Base-by-base conservation (phyloP, 108 stramenopile species). In the Skeletonema costatum region DNA sequence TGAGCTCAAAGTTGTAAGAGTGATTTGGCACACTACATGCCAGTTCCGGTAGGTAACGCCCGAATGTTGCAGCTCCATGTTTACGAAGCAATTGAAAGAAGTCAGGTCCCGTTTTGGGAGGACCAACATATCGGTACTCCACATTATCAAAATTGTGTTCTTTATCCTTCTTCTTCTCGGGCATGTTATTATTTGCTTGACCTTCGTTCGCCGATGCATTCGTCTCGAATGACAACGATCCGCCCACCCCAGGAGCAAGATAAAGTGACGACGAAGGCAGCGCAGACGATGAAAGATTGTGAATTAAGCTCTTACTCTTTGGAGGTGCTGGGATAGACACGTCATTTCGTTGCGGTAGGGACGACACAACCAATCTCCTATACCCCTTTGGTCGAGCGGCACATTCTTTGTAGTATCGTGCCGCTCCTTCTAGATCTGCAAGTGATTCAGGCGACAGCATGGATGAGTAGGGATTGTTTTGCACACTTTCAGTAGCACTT, bases 11-110 rank as follows among this genome's bases (percentile, higher is more conserved):
- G 10, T 44, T 53, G 29, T 80, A 70, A 2, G 82, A 75, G 32
- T 79, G 74, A 33, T 77, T 73, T 60, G 82, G 82, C 3, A 83
- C 82, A 16, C 73, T 75, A 50, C 82, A 83, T 3, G 82, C 78
- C 56, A 83, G 9, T 68, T 83, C 82, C 35, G 82, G 82, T 11
- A 83, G 66, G 64, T 74, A 79, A 17, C 82, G 66, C 12, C 82
- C 82, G 30, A 80, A 75, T 14, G 74, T 78, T 25, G 78, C 82
- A 7, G 65, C 77, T 7, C 78, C 82, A 42, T 78, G 77, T 41
- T 69, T 46, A 12, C 82, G 82, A 7, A 79, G 67, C 38, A 79
- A 60, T 58, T 75, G 66, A 39, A 74, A 81, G 33, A 81, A 81
- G 17, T 51, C 80, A 1, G 80, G 80, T 5, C 80, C 77, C 2